Percentiles rank a stretch among this genome's conserved stretches.
phyloP scores from a whole-genome alignment of 768 basidiomycete species.

The Tricholoma furcatifolium region DNA sequence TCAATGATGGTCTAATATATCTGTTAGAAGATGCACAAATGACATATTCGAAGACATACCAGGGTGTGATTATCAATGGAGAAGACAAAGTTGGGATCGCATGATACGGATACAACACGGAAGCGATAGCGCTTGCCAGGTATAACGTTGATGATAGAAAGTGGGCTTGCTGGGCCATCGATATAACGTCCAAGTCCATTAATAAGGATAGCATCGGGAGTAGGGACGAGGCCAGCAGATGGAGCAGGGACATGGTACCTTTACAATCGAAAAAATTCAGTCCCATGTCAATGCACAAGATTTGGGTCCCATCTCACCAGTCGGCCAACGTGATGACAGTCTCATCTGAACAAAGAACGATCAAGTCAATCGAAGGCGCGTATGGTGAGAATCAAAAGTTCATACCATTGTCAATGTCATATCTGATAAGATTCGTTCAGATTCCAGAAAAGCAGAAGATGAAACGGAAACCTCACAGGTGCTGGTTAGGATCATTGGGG shows the following conservation, averaged over 20 bases:
- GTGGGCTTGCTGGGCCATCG: too few species aligned
- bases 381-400: slow-evolving; percentile 4
- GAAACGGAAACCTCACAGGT: not conserved
- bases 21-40: too few species aligned
- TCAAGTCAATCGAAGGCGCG: not conserved
- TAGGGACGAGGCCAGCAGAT: too few species aligned
- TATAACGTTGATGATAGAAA: too few species aligned
- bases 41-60: too few species aligned
- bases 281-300: too few species aligned
- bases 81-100: not conserved
- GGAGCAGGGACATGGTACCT: too few species aligned
- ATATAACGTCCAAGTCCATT: too few species aligned
- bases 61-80: slow-evolving; percentile 30
- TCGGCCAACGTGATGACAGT: too few species aligned
- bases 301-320: too few species aligned
- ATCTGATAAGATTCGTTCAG: slow-evolving; percentile 5
- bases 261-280: not conserved
- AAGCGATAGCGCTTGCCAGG: too few species aligned
- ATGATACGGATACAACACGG: not conserved
- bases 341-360: slow-evolving; percentile 29
- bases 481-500: slow-evolving; percentile 17
- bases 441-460: not conserved
- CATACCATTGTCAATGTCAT: slow-evolving; percentile 34
- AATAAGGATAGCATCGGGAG: too few species aligned
- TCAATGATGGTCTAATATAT: slow-evolving; percentile 33